Evolutionary conservation across 192 early-diverging fungal genomes (phyloP).

Genomic region (Coemansia sp.): DNA sequence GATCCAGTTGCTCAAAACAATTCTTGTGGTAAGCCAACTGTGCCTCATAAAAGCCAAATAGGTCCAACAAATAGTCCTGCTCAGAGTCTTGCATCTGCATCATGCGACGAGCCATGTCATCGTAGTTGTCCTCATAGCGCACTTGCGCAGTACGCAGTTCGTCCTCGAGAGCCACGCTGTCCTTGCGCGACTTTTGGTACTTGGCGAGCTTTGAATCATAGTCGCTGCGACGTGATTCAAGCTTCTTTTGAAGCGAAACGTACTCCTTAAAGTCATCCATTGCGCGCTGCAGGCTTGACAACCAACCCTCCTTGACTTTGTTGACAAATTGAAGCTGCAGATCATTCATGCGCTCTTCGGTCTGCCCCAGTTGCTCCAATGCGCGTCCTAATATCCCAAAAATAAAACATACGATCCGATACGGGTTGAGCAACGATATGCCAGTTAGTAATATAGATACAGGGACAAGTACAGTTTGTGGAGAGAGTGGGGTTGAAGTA

Average conservation of each 20-base stretch:
- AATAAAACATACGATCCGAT: neutral
- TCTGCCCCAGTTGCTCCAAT: slow-evolving; percentile 59
- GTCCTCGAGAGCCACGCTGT: slow-evolving; percentile 87
- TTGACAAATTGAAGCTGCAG: slow-evolving; percentile 54
- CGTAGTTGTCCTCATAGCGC: slow-evolving; percentile 92
- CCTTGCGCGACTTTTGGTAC: slow-evolving; percentile 90
- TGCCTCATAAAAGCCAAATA: slow-evolving; percentile 57
- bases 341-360: slow-evolving; percentile 52
- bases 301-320: slow-evolving; percentile 59
- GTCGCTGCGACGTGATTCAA: slow-evolving; percentile 85
- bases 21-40: slow-evolving; percentile 51
- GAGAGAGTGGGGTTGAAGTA: neutral
- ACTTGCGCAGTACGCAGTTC: slow-evolving; percentile 85
- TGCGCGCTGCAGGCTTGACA: slow-evolving; percentile 51
- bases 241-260: slow-evolving; percentile 76
- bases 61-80: slow-evolving; percentile 60
- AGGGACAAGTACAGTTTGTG: neutral
- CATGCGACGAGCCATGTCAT: slow-evolving; percentile 79
- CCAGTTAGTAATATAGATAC: neutral
- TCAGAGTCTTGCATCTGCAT: slow-evolving; percentile 80
- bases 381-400: slow-evolving; percentile 47
- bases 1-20: slow-evolving; percentile 39
- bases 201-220: slow-evolving; percentile 91
- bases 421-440: neutral
- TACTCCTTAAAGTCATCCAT: slow-evolving; percentile 59